Evolutionary conservation across 2,329 filamentous ascomycete species (phyloP).

Genomic region (Calonectria pauciramosa): DNA sequence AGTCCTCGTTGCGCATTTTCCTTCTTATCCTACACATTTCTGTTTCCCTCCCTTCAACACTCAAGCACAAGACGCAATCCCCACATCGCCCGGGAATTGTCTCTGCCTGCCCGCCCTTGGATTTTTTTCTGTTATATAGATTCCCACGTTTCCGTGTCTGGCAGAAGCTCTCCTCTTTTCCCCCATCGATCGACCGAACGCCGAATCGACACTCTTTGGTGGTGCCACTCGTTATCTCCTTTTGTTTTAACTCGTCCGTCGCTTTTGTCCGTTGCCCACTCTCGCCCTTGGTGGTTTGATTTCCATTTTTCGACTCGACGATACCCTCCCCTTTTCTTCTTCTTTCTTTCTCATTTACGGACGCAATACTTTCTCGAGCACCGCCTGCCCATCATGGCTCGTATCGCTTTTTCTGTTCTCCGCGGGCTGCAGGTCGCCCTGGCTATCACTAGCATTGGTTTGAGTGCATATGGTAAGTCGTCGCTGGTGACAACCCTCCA

Average conservation of each 20-base stretch:
- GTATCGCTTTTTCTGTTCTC: constrained; percentile 33
- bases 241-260: constrained; percentile 12
- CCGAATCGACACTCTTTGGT: constrained; percentile 16
- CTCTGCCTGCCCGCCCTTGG: constrained; percentile 37
- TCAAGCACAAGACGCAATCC: constrained; percentile 25
- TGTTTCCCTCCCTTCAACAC: constrained; percentile 23
- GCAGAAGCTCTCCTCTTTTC: constrained; percentile 27
- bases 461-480: constrained; percentile 42
- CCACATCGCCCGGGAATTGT: constrained; percentile 42
- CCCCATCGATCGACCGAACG: constrained; percentile 17
- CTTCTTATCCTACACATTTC: constrained; percentile 1
- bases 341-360: neutral
- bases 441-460: constrained; percentile 40
- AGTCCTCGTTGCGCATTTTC: constrained; percentile 8
- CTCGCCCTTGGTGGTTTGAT: neutral
- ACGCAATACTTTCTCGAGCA: neutral
- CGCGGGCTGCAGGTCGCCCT: constrained; percentile 42
- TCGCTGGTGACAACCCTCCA: neutral
- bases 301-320: constrained; percentile 4
- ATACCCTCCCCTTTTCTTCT: neutral
- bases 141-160: constrained; percentile 37
- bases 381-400: constrained; percentile 35
- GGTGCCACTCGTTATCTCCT: constrained; percentile 1
- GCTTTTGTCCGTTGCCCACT: constrained; percentile 2
- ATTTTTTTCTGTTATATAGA: constrained; percentile 39